Base-by-base conservation (phyloP, 129 eudicot genomes). In the Tagetes patula region DNA sequence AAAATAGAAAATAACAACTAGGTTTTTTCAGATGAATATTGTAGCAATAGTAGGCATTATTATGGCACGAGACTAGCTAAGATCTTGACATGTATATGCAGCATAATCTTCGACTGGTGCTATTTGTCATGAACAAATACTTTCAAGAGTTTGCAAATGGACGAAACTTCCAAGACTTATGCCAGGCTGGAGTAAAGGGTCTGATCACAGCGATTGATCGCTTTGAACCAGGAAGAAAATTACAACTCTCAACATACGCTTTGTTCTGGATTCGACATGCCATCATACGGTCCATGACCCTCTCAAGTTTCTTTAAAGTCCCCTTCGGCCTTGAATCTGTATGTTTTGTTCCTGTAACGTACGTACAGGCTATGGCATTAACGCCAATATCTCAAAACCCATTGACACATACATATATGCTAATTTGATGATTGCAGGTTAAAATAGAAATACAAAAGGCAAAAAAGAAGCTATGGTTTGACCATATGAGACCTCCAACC, bases 101-200 rank as follows among this genome's bases (percentile, higher is more conserved):
- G 99, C 99, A 95, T 87, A 95, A 95, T 79, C 96, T 95, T 42
- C 90, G 99, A 65, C 97, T 95, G 0, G 89, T 95, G 40, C 69
- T 88, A 73, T 95, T 90, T 80, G 96, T 84, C 42, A 91, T 95
- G 89, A 95, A 95, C 85, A 95, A 91, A 77, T 83, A 91, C 64
- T 95, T 95, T 83, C 97, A 88, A 87, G 96, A 88, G 77, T 91
- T 88, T 77, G 72, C 87, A 49, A 88, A 83, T 66, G 94, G 97
- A 52, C 86, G 94, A 45, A 78, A 82, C 65, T 91, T 90, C 70
- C 91, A 85, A 79, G 99, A 91, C 75, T 83, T 95, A 36, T 95
- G 99, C 79, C 99, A 95, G 73, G 99, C 97, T 34, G 99, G 99
- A 65, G 99, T 95, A 30, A 86, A 91, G 73, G 99, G 99, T 72